These are phyloP conservation scores for Hypseocharis bilobata DNA, from an alignment of 441 rosid genomes.

Conservation along the genomic window DNA sequence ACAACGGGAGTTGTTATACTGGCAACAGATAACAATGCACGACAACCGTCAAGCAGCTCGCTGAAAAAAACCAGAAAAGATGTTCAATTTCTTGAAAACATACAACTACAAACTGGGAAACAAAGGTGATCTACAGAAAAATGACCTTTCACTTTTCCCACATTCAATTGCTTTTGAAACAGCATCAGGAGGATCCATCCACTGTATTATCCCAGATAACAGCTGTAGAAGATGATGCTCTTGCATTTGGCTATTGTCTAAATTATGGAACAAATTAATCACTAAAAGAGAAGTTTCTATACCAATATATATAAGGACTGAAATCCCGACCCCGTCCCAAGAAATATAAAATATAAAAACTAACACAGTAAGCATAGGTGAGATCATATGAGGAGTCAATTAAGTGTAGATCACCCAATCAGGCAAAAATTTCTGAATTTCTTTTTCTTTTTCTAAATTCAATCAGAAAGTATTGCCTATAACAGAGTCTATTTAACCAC, in stretches of 20 bases:
- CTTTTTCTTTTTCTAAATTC: neutral
- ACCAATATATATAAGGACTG: conserved; percentile 7
- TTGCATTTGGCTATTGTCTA: conserved; percentile 62
- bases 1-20: conserved; percentile 55
- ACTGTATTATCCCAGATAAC: conserved; percentile 70
- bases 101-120: conserved; percentile 17
- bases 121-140: conserved; percentile 17
- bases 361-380: no score
- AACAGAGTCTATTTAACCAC: neutral
- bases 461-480: neutral
- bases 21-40: conserved; percentile 74
- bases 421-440: neutral
- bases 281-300: conserved; percentile 14
- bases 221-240: conserved; percentile 77
- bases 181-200: conserved; percentile 86
- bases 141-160: conserved; percentile 86
- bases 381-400: neutral
- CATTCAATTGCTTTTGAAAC: conserved; percentile 69
- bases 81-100: conserved; percentile 21
- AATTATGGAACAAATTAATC: conserved; percentile 35
- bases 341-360: neutral
- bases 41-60: conserved; percentile 97
- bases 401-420: neutral
- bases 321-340: neutral
- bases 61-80: conserved; percentile 37